Evolutionary conservation across 1,284 basidiomycete species (phyloP).

Genomic region (Ganoderma multipileum): DNA sequence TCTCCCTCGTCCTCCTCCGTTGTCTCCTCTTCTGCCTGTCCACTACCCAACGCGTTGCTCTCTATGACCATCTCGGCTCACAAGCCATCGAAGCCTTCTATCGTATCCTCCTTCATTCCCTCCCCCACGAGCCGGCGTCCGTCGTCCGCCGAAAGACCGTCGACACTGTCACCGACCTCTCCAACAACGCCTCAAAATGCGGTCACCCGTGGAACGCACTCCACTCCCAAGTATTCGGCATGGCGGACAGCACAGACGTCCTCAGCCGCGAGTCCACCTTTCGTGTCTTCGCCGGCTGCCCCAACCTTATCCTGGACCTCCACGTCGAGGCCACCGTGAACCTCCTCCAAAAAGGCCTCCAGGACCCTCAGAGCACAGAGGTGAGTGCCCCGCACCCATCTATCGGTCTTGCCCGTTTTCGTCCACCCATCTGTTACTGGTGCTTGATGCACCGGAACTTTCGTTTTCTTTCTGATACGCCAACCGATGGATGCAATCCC

Average conservation of each 20-base stretch:
- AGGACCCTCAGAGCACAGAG: conserved; percentile 66
- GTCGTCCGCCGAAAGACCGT: conserved; percentile 72
- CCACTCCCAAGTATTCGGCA: conserved; percentile 70
- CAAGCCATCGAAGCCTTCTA: conserved; percentile 72
- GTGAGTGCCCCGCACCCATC: conserved; percentile 44
- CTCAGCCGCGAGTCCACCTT: conserved; percentile 63
- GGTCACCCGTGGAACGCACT: conserved; percentile 82
- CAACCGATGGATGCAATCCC: conserved; percentile 2
- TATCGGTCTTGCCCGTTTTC: not conserved
- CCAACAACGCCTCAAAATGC: conserved; percentile 72
- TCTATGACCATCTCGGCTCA: conserved; percentile 77
- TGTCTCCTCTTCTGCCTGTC: conserved; percentile 71
- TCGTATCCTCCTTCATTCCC: conserved; percentile 70
- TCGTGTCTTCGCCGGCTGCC: conserved; percentile 70
- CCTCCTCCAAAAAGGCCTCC: conserved; percentile 68
- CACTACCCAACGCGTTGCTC: conserved; percentile 46
- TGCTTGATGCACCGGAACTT: conserved; percentile 3
- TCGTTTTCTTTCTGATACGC: conserved; percentile 12
- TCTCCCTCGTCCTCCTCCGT: conserved; percentile 78
- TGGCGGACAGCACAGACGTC: conserved; percentile 56
- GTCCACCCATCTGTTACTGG: not conserved
- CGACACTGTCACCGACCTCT: conserved; percentile 76
- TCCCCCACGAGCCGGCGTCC: conserved; percentile 62
- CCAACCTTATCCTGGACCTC: conserved; percentile 75
- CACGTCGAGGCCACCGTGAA: conserved; percentile 69